Conservation (phyloP, 78 protist genomes). For the Dictyostelium discoideum region DNA sequence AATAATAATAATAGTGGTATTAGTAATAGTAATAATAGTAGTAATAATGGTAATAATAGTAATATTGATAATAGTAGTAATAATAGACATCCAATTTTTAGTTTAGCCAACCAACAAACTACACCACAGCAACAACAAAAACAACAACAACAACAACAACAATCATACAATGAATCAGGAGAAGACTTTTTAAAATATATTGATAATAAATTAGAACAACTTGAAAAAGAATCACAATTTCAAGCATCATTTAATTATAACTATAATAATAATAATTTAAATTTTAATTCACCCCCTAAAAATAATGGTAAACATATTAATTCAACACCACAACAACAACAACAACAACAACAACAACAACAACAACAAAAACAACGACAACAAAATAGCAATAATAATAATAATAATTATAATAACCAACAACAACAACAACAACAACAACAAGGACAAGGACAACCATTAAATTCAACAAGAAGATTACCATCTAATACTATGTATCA, state of each 20-base stretch:
- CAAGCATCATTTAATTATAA: background rate
- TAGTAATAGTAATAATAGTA: background rate
- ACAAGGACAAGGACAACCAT: background rate
- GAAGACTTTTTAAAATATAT: background rate
- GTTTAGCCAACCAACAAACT: background rate
- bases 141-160: background rate
- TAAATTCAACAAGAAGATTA: background rate
- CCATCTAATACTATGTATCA: background rate
- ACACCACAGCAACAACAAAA: background rate
- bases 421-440: background rate
- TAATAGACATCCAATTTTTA: background rate
- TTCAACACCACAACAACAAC: background rate
- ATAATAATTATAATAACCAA: background rate
- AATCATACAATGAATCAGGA: background rate
- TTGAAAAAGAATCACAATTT: background rate
- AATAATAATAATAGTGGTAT: background rate
- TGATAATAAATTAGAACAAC: constrained; percentile 3
- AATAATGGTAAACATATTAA: background rate
- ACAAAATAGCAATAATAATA: background rate
- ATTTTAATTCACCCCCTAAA: background rate
- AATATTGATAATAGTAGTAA: background rate
- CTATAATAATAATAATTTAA: background rate
- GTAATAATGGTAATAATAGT: background rate
- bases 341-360: background rate
- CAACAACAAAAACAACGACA: background rate